Conservation (phyloP, 2,329 filamentous ascomycete species). For the Fusarium liriodendri region DNA sequence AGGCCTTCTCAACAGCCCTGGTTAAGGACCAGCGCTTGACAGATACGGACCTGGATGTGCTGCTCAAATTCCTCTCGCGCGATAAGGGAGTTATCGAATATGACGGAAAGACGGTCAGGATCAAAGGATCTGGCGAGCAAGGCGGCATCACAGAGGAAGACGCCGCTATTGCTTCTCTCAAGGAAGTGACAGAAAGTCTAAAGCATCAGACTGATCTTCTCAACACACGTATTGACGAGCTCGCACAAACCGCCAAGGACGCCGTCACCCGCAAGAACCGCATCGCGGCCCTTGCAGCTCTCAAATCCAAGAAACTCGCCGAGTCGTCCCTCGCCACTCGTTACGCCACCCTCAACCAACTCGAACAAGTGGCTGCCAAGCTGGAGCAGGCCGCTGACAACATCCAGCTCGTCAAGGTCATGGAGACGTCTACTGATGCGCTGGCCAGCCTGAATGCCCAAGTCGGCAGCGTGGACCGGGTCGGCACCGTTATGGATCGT, state of each 20-base stretch:
- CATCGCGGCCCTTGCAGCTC: slow-evolving; percentile 78
- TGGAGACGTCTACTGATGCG: slow-evolving; percentile 81
- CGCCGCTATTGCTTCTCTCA: slow-evolving; percentile 83
- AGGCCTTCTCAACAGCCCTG: slow-evolving; percentile 66
- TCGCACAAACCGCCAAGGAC: slow-evolving; percentile 73
- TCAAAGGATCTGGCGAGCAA: slow-evolving; percentile 67
- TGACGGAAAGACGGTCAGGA: slow-evolving; percentile 79
- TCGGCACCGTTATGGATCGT: slow-evolving; percentile 80
- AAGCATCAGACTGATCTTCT: slow-evolving; percentile 78
- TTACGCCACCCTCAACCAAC: slow-evolving; percentile 78
- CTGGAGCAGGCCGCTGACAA: slow-evolving; percentile 90
- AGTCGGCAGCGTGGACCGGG: slow-evolving; percentile 79
- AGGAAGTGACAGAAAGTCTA: slow-evolving; percentile 80
- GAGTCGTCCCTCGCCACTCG: slow-evolving; percentile 80
- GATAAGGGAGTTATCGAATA: slow-evolving; percentile 70
- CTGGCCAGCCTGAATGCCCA: slow-evolving; percentile 79
- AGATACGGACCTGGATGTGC: slow-evolving; percentile 73
- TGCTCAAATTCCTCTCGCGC: slow-evolving; percentile 76
- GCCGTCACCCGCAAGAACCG: slow-evolving; percentile 80
- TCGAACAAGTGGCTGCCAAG: slow-evolving; percentile 85
- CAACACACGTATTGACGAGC: slow-evolving; percentile 71
- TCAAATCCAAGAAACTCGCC: slow-evolving; percentile 85
- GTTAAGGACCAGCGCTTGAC: slow-evolving; percentile 64
- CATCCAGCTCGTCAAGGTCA: slow-evolving; percentile 82
- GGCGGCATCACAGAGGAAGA: slow-evolving; percentile 79